Evolutionary conservation across 1,284 basidiomycete species (phyloP).

Genomic region (Melampsora larici-populina): DNA sequence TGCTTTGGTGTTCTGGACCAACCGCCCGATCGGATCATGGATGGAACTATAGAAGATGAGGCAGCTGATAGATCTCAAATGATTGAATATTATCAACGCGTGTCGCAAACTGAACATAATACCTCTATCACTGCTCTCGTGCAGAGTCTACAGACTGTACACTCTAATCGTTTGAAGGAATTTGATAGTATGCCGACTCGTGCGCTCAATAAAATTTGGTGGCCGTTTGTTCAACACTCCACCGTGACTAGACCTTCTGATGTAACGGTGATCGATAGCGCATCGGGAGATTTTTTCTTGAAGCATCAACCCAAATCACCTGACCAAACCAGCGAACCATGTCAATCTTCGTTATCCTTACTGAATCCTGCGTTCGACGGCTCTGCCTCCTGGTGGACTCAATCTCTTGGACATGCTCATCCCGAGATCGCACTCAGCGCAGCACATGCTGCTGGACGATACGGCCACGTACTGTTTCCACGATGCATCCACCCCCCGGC

Average conservation of each 20-base stretch:
- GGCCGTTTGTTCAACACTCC: slow-evolving; percentile 95
- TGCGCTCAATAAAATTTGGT: slow-evolving; percentile 80
- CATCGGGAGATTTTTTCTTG: slow-evolving; percentile 74
- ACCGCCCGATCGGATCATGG: slow-evolving; percentile 59
- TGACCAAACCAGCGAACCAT: slow-evolving; percentile 24
- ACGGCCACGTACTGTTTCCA: slow-evolving; percentile 96
- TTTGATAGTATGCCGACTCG: slow-evolving; percentile 74
- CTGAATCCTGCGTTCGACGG: slow-evolving; percentile 77
- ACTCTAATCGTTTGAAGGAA: slow-evolving; percentile 64
- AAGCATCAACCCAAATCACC: slow-evolving; percentile 53
- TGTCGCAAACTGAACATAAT: slow-evolving; percentile 41
- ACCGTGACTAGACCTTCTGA: slow-evolving; percentile 66
- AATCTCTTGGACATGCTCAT: slow-evolving; percentile 80
- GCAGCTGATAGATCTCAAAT: slow-evolving; percentile 3
- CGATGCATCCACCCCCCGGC: slow-evolving; percentile 82
- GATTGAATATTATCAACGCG: too few relatives aligned
- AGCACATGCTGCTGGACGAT: slow-evolving; percentile 82
- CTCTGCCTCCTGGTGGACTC: slow-evolving; percentile 98
- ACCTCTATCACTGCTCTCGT: slow-evolving; percentile 61
- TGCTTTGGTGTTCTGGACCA: slow-evolving; percentile 62
- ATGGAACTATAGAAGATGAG: slow-evolving; percentile 19
- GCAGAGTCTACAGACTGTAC: slow-evolving; percentile 64
- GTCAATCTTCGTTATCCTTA: slow-evolving; percentile 54
- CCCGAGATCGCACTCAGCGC: slow-evolving; percentile 77
- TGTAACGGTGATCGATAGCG: slow-evolving; percentile 87